Base-by-base conservation (phyloP, 768 basidiomycete genomes). In the Amanita muscaria region DNA sequence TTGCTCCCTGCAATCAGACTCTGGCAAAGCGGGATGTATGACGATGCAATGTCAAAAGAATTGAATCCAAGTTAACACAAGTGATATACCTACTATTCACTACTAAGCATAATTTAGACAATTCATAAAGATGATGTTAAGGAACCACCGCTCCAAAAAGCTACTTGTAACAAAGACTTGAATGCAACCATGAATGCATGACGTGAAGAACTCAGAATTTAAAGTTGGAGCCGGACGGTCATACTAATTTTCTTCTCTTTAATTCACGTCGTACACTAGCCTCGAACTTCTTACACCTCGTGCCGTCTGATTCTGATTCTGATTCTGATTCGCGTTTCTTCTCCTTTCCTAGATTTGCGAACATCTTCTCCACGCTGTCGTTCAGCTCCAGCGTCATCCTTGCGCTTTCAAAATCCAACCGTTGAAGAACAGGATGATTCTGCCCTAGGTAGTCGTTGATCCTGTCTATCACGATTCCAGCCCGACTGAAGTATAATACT, bases 301-400 rank as follows among this genome's bases (percentile, higher is more conserved):
- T n/a, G n/a, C n/a, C n/a, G n/a, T n/a, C n/a, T n/a, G 27, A 29
- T 29, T 29, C 12, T 29, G 7, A 12, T 18, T 45, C 36, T 25
- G 27, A 34, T 25, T 21, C 16, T n/a, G 18, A 29, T 18, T 12
- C 19, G 10, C 35, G 36, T 21, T 29, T 42, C 21, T 42, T 32
- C 10, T 22, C 30, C 29, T 19, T 32, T n/a, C 16, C 11, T 31
- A 42, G 16, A 19, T 29, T 31, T 5, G 44, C 22, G 16, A 45
- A 39, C 44, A 45, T 45, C 11, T 34, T 23, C 18, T 45, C 44
- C n/a, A 45, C 44, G 15, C 44, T 45, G 14, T 45, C 44, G 2
- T 36, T 35, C n/a, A 45, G 21, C 21, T 45, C 44, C 12, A 45
- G 25, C 8, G 44, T 38, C 25, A 37, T 27, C 30, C 37, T n/a